These are phyloP conservation scores for Podospora bellae-mahoneyi DNA, from an alignment of 495 filamentous ascomycete species.

Conservation along the genomic window DNA sequence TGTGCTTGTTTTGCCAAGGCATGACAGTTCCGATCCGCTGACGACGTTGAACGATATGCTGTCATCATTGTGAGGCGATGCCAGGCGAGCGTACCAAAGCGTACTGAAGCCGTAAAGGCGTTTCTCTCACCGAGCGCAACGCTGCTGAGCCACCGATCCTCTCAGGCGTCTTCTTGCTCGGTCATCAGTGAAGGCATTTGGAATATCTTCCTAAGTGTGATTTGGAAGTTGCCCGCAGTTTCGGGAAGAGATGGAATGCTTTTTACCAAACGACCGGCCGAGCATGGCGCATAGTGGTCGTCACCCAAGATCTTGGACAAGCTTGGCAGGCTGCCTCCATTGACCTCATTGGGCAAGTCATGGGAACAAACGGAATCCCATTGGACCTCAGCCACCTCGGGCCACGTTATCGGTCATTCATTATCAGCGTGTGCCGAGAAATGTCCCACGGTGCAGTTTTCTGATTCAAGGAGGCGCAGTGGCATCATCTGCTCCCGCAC, in stretches of 20 bases:
- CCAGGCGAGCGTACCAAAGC: background rate
- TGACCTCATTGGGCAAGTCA: conserved; percentile 5
- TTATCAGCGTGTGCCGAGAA: conserved; percentile 12
- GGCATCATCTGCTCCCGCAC: background rate
- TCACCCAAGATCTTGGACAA: conserved; percentile 1
- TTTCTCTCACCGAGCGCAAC: background rate
- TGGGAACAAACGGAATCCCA: background rate
- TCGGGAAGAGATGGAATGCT: background rate
- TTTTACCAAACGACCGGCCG: no score
- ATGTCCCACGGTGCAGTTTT: conserved; percentile 9
- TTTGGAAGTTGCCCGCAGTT: background rate
- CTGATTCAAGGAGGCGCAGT: conserved; percentile 14
- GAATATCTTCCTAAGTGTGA: background rate
- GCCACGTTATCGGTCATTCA: conserved; percentile 11
- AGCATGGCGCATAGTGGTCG: background rate
- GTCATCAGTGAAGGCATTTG: background rate
- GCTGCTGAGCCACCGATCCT: background rate
- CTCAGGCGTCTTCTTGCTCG: background rate
- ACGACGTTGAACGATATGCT: background rate
- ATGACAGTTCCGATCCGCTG: background rate
- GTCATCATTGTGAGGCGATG: background rate
- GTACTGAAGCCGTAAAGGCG: background rate
- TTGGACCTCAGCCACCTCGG: conserved; percentile 6
- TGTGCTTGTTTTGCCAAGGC: background rate
- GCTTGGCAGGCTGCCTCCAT: conserved; percentile 8